Evolutionary conservation across 2,329 filamentous ascomycete genomes (phyloP).

Genomic region (Grosmannia clavigera): DNA sequence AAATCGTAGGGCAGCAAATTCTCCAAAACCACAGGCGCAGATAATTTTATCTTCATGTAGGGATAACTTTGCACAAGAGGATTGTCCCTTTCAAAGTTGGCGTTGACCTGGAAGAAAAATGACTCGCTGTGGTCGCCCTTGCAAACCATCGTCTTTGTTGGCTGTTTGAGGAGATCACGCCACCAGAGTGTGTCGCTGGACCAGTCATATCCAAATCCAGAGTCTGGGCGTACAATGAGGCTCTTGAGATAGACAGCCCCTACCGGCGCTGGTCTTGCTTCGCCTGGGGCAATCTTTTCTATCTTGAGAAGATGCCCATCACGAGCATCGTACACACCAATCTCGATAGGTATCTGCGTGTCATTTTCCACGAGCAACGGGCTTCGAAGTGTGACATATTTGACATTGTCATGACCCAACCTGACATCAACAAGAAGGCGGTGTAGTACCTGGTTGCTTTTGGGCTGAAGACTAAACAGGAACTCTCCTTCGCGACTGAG

Average conservation of each 20-base stretch:
- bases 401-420: slow-evolving; percentile 88
- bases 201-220: slow-evolving; percentile 95
- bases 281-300: slow-evolving; percentile 90
- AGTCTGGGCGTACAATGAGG: slow-evolving; percentile 77
- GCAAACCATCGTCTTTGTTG: slow-evolving; percentile 79
- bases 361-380: slow-evolving; percentile 89
- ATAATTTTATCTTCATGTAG: slow-evolving; percentile 86
- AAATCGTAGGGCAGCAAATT: slow-evolving; percentile 95
- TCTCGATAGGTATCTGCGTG: slow-evolving; percentile 88
- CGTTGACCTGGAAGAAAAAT: slow-evolving; percentile 95
- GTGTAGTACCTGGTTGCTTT: slow-evolving; percentile 74
- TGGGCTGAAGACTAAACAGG: slow-evolving; percentile 77
- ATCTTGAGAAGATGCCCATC: slow-evolving; percentile 91
- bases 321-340: slow-evolving; percentile 79
- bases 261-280: slow-evolving; percentile 79
- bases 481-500: slow-evolving; percentile 92
- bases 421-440: slow-evolving; percentile 85
- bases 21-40: slow-evolving; percentile 85
- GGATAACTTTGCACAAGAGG: slow-evolving; percentile 76
- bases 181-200: slow-evolving; percentile 82
- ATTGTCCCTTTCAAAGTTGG: slow-evolving; percentile 71
- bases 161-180: slow-evolving; percentile 76
- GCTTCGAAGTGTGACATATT: slow-evolving; percentile 91
- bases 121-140: slow-evolving; percentile 76
- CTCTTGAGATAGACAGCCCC: slow-evolving; percentile 86